Conservation (phyloP, 345 rosid species). For the Lepidium didymum region DNA sequence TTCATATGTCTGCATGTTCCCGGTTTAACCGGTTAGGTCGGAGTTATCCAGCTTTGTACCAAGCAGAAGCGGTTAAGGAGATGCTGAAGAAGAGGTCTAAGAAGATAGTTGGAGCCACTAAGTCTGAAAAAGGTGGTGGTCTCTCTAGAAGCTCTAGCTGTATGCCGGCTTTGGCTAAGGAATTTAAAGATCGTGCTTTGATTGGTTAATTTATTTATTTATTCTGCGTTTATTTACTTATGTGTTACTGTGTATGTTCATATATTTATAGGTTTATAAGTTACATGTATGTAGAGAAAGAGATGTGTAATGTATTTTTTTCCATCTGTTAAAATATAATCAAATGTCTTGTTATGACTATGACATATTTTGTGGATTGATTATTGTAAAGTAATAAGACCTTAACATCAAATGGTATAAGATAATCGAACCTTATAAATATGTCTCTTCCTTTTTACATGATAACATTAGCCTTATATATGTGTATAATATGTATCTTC, state of each 20-base stretch:
- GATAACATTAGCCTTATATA: background rate
- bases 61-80: slow-evolving; percentile 82
- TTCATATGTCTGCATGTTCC: slow-evolving; percentile 61
- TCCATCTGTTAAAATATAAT: background rate
- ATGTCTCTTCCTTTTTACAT: background rate
- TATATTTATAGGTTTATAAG: background rate
- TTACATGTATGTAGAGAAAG: background rate
- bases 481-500: too few relatives aligned
- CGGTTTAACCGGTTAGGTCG: slow-evolving; percentile 64
- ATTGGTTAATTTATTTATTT: slow-evolving; percentile 23
- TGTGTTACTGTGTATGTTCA: background rate
- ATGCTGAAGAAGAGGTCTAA: slow-evolving; percentile 50
- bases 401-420: background rate
- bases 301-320: background rate
- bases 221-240: background rate
- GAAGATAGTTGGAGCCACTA: slow-evolving; percentile 23
- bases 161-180: slow-evolving; percentile 57
- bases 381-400: background rate
- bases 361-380: background rate
- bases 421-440: background rate
- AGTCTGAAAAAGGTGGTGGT: slow-evolving; percentile 31
- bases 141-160: slow-evolving; percentile 77
- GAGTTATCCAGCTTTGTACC: slow-evolving; percentile 65
- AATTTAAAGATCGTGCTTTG: slow-evolving; percentile 21
- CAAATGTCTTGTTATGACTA: background rate